These are phyloP conservation scores for Bretschneidera sinensis DNA, from an alignment of 345 rosid genomes.

Conservation along the genomic window DNA sequence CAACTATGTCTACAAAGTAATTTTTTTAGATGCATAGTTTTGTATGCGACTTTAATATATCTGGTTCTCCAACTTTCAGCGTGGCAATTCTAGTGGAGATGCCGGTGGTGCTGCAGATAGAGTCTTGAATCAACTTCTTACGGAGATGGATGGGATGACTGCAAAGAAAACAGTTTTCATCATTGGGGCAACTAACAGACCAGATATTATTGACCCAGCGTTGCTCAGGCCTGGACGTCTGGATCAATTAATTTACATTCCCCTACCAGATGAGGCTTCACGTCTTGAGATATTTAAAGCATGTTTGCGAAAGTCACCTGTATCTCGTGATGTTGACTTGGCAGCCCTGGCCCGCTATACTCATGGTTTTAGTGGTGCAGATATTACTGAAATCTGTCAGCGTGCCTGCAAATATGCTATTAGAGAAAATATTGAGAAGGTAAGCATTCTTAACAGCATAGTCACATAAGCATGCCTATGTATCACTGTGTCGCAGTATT, in stretches of 20 bases:
- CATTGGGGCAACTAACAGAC: constrained; percentile 34
- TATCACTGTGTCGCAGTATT: not conserved
- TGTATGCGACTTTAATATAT: no score
- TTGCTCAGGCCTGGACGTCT: constrained; percentile 35
- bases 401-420: constrained; percentile 39
- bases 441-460: not conserved
- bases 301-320: constrained; percentile 30
- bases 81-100: constrained; percentile 32
- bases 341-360: constrained; percentile 25
- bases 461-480: not conserved
- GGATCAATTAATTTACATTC: constrained; percentile 34
- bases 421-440: constrained; percentile 35
- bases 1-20: no score
- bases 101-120: constrained; percentile 41
- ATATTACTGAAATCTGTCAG: constrained; percentile 33
- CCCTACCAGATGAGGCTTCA: constrained; percentile 33
- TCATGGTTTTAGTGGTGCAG: constrained; percentile 36
- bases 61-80: constrained; percentile 13
- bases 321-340: constrained; percentile 24
- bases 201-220: constrained; percentile 30
- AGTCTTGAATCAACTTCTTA: constrained; percentile 34
- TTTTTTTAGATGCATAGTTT: no score
- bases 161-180: constrained; percentile 35
- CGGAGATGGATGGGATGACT: constrained; percentile 40
- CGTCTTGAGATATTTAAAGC: constrained; percentile 33